Conservation (phyloP, 352 stramenopile genomes). For the Phytophthora meadii region DNA sequence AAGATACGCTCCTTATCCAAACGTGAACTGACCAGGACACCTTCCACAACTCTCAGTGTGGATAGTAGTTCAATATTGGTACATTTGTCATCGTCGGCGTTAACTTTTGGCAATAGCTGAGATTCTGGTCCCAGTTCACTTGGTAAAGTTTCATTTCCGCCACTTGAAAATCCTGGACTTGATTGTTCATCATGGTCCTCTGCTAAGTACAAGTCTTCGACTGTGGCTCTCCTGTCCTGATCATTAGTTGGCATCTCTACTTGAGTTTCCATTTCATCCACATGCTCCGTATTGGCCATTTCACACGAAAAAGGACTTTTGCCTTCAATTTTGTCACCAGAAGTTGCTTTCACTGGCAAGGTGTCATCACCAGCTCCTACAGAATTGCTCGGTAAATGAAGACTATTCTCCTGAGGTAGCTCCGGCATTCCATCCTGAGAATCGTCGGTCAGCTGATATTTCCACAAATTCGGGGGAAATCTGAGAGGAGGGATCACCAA, state of each 20-base stretch:
- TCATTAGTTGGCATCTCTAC: background rate
- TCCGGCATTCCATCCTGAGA: constrained; percentile 1
- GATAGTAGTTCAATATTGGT: background rate
- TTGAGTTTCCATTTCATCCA: background rate
- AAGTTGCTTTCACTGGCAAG: background rate
- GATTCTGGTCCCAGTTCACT: background rate
- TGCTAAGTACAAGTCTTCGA: constrained; percentile 20
- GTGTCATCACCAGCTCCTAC: background rate
- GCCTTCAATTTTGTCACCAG: background rate
- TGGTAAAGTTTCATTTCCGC: constrained; percentile 2
- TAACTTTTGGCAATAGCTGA: background rate
- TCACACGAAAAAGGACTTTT: background rate
- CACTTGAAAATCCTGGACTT: background rate
- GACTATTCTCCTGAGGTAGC: background rate
- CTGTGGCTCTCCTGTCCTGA: background rate
- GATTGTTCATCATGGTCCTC: constrained; percentile 15
- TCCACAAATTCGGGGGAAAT: constrained; percentile 21
- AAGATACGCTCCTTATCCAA: background rate
- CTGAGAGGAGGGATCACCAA: constrained; percentile 30
- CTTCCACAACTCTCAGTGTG: background rate
- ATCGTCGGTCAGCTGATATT: constrained; percentile 13
- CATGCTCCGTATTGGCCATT: background rate
- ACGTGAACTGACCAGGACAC: background rate
- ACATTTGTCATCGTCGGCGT: background rate
- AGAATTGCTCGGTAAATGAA: background rate